Conservation (phyloP, 2,329 filamentous ascomycete species). For the Penicillium fuscoglaucum region DNA sequence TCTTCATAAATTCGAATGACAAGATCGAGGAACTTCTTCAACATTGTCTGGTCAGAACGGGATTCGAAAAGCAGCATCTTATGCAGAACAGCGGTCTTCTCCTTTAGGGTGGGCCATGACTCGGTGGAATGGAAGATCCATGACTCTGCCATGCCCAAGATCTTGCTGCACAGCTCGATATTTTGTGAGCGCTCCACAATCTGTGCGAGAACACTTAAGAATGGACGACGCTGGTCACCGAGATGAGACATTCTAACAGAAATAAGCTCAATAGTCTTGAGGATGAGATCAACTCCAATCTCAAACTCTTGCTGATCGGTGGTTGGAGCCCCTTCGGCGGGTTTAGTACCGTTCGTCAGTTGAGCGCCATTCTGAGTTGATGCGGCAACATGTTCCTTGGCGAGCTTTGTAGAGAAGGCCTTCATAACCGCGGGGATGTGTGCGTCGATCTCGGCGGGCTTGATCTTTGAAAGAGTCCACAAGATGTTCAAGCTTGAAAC, state of each 20-base stretch:
- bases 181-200: constrained; percentile 94
- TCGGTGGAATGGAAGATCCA: constrained; percentile 97
- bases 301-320: constrained; percentile 73
- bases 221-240: constrained; percentile 85
- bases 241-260: constrained; percentile 89
- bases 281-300: constrained; percentile 84
- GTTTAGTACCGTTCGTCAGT: constrained; percentile 42
- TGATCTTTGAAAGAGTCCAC: constrained; percentile 85
- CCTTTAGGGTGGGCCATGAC: constrained; percentile 94
- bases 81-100: constrained; percentile 97
- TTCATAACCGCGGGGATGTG: constrained; percentile 91
- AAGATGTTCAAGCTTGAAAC: constrained; percentile 88
- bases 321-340: constrained; percentile 45
- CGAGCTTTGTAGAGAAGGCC: constrained; percentile 85
- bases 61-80: constrained; percentile 98
- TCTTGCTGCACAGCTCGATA: constrained; percentile 82
- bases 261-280: constrained; percentile 92
- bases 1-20: constrained; percentile 99
- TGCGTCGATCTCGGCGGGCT: constrained; percentile 82
- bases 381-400: constrained; percentile 83
- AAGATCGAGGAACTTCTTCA: constrained; percentile 90
- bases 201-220: constrained; percentile 90
- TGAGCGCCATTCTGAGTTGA: constrained; percentile 54
- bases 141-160: constrained; percentile 86
- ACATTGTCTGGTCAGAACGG: constrained; percentile 75